Percentiles rank a stretch among this genome's conserved stretches.
Evolutionary conservation across 139 green algal species (phyloP).

Genomic region (Chlamydomonas sp.): DNA sequence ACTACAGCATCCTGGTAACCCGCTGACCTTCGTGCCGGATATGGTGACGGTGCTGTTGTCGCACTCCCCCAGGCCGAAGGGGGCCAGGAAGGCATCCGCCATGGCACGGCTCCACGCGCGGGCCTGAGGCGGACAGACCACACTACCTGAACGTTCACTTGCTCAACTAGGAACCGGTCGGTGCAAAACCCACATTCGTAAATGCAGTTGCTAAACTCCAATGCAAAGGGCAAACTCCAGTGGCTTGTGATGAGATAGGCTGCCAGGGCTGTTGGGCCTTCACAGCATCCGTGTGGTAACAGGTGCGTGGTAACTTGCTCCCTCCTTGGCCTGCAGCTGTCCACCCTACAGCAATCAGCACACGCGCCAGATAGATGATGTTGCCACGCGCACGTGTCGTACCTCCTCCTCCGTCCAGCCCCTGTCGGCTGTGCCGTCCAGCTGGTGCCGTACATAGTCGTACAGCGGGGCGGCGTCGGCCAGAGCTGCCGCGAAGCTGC

Average conservation of each 20-base stretch:
- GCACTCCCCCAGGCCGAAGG: slow-evolving; percentile 8
- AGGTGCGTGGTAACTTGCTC: too few relatives aligned
- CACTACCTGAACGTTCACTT: neutral
- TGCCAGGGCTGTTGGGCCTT: too few relatives aligned
- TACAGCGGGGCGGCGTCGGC: slow-evolving; percentile 12
- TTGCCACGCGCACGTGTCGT: neutral
- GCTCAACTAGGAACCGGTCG: too few relatives aligned
- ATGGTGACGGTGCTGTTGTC: slow-evolving; percentile 3
- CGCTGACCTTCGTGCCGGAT: neutral
- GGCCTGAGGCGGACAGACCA: neutral
- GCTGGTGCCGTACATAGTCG: neutral
- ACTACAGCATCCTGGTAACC: neutral
- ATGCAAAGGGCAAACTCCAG: too few relatives aligned
- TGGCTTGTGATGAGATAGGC: too few relatives aligned
- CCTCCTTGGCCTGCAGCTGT: too few relatives aligned
- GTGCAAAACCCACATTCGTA: too few relatives aligned
- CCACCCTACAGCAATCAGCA: too few relatives aligned
- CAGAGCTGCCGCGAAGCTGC: neutral
- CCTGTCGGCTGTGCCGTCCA: neutral
- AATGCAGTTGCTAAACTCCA: too few relatives aligned
- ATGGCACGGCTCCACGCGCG: slow-evolving; percentile 12
- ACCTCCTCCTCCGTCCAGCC: neutral
- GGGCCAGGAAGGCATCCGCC: slow-evolving; percentile 4
- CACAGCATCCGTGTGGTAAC: too few relatives aligned
- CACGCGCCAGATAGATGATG: too few relatives aligned